Evolutionary conservation across 2,329 filamentous ascomycete genomes (phyloP).

Genomic region (Zopfia rhizophila): DNA sequence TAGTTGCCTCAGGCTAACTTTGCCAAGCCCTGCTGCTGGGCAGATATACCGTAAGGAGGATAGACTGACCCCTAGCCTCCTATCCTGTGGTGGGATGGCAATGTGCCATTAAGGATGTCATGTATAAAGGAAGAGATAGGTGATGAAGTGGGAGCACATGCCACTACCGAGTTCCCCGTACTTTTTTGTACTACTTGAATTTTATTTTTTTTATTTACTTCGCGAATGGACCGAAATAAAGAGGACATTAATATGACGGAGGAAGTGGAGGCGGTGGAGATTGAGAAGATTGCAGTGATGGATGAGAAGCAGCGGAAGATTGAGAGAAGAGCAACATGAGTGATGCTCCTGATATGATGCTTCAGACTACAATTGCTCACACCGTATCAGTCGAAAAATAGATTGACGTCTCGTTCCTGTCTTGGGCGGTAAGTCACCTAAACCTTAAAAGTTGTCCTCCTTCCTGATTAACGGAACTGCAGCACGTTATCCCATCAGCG

Average conservation of each 20-base stretch:
- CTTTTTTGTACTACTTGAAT: no score
- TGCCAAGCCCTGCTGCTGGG: no score
- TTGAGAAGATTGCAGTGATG: conserved; percentile 26
- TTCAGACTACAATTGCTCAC: conserved; percentile 1
- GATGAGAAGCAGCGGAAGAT: conserved; percentile 26
- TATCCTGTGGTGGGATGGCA: no score
- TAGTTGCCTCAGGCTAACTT: no score
- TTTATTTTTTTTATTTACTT: no score
- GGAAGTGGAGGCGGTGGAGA: conserved; percentile 29
- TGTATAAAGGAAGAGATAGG: no score
- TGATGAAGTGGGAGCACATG: no score
- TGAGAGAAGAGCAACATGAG: conserved; percentile 26
- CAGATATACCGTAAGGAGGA: no score
- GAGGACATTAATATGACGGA: conserved; percentile 19
- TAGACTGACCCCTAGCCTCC: no score
- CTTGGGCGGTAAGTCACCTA: conserved; percentile 30
- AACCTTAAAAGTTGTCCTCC: conserved; percentile 24
- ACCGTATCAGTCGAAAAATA: conserved; percentile 37
- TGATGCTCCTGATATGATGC: neutral
- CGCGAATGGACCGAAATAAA: no score
- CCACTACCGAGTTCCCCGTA: no score
- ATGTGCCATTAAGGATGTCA: no score
- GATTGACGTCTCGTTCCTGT: conserved; percentile 41
- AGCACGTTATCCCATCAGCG: conserved; percentile 34
- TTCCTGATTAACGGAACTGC: conserved; percentile 19